phyloP scores from a whole-genome alignment of 2,329 filamentous ascomycete genomes.

The Talaromyces sp. region DNA sequence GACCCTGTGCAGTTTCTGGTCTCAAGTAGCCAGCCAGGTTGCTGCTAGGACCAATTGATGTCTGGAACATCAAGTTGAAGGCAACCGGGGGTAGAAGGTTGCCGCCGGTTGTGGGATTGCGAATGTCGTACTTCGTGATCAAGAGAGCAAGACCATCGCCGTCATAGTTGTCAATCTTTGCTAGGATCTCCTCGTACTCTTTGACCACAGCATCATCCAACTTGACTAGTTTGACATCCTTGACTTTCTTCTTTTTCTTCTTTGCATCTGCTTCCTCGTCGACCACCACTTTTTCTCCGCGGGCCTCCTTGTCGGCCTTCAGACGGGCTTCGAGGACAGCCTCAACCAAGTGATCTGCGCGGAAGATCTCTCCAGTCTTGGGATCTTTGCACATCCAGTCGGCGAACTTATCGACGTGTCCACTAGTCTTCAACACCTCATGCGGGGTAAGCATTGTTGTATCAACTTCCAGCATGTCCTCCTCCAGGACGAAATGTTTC shows the following conservation, averaged over 20 bases:
- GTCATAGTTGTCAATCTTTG: constrained; percentile 93
- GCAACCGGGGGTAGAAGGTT: constrained; percentile 76
- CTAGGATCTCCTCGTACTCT: constrained; percentile 88
- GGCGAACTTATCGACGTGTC: constrained; percentile 96
- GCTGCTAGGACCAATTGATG: constrained; percentile 86
- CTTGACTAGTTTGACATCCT: constrained; percentile 73
- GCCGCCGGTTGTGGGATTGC: constrained; percentile 75
- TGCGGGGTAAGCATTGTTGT: constrained; percentile 91
- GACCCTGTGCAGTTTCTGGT: constrained; percentile 95
- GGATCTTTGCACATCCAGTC: constrained; percentile 99
- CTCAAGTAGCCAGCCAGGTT: constrained; percentile 81
- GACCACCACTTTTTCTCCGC: constrained; percentile 65
- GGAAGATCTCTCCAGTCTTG: constrained; percentile 93
- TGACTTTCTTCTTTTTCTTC: constrained; percentile 76
- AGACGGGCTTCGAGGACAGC: constrained; percentile 82
- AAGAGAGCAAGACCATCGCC: constrained; percentile 80
- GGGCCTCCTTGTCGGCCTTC: constrained; percentile 87
- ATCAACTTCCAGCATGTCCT: constrained; percentile 94
- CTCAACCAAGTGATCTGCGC: constrained; percentile 94
- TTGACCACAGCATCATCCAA: constrained; percentile 79
- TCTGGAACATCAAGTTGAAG: constrained; percentile 99
- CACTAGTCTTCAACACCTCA: constrained; percentile 89
- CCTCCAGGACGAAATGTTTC: constrained; percentile 88
- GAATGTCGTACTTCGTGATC: constrained; percentile 87
- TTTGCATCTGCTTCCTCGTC: constrained; percentile 77